Percentiles rank a stretch among this genome's conserved stretches.
These are phyloP conservation scores for Fusarium goolgardi DNA, from an alignment of 2,329 filamentous ascomycete species.

Conservation along the genomic window DNA sequence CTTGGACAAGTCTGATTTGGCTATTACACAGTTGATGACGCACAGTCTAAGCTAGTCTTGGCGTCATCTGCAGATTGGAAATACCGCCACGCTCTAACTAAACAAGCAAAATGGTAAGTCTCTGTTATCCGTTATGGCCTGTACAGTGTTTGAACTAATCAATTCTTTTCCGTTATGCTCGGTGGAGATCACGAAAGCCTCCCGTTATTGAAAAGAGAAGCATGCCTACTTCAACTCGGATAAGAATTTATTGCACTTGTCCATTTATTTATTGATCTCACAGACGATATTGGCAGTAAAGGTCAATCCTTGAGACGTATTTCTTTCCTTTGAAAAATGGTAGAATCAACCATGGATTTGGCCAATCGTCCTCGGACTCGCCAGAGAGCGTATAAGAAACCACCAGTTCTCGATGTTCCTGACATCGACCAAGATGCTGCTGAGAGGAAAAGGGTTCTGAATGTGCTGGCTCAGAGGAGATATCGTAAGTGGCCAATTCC, in stretches of 20 bases:
- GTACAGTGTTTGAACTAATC: conserved; percentile 37
- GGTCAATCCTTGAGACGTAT: no score
- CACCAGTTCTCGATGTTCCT: conserved; percentile 57
- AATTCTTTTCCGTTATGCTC: conserved; percentile 49
- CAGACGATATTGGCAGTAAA: accelerated
- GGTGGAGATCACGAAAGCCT: conserved; percentile 32
- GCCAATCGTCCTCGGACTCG: conserved; percentile 50
- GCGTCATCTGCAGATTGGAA: conserved; percentile 16
- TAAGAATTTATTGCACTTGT: not conserved
- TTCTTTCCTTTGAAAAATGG: conserved; percentile 5
- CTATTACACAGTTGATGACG: conserved; percentile 29
- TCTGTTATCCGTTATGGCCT: conserved; percentile 48
- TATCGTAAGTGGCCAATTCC: conserved; percentile 55
- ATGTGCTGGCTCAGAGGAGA: conserved; percentile 65
- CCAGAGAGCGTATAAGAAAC: conserved; percentile 56
- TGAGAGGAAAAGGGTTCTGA: conserved; percentile 65
- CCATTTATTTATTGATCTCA: not conserved
- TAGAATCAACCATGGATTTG: conserved; percentile 11
- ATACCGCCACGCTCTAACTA: not conserved
- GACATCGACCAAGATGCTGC: conserved; percentile 62
- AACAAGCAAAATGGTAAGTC: conserved; percentile 8
- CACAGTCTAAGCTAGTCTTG: conserved; percentile 9
- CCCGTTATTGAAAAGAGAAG: conserved; percentile 34
- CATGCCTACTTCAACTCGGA: not conserved
- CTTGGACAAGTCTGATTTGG: not conserved